Base-by-base conservation (phyloP, 805 yeast genomes). In the Kodamaea kakaduensis region DNA sequence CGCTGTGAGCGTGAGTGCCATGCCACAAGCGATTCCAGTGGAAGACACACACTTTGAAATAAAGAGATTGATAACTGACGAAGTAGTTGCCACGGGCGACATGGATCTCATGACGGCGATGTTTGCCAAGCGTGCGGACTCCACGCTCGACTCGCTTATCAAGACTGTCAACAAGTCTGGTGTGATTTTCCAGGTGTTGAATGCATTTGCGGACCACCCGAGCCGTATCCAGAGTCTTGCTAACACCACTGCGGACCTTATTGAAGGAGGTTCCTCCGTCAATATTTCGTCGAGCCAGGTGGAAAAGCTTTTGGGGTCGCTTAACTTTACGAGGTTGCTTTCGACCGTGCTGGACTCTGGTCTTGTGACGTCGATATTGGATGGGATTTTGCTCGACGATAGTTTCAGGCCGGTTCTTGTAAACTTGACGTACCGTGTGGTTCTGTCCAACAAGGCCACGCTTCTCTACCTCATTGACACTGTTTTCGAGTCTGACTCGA, bases 361-460 rank as follows among this genome's bases (percentile, higher is more conserved):
- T 0, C 52, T 67, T 15, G 44, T 61, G 13, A 42, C 52, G 6
- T 56, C 62, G 5, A 32, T 56, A 3, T 50, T 59, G 37, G 68
- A 67, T 40, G 71, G 71, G 0, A 38, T 64, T 9, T 47, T 66
- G 18, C 52, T 66, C 41, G 71, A 67, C 41, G 46, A 45, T 1
- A 34, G 34, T 21, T 62, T 46, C 43, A 50, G 67, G 32, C 64
- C 65, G 3, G 54, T 46, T 12, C 41, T 67, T 8, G 61, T 57
- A 5, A 46, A 58, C 31, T 42, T 66, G 23, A 47, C 54, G 19
- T 51, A 61, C 37, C 44, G 61, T 32, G 35, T 60, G n/a, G 54
- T 61, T 32, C 48, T 51, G 17, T 51, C 58, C 6, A 64, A 60
- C 48, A 58, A 56, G 44, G 51, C 47, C 23, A 15, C 47, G 12